Evolutionary conservation across 2,329 filamentous ascomycete genomes (phyloP).

Genomic region (Trichoderma harzianum): DNA sequence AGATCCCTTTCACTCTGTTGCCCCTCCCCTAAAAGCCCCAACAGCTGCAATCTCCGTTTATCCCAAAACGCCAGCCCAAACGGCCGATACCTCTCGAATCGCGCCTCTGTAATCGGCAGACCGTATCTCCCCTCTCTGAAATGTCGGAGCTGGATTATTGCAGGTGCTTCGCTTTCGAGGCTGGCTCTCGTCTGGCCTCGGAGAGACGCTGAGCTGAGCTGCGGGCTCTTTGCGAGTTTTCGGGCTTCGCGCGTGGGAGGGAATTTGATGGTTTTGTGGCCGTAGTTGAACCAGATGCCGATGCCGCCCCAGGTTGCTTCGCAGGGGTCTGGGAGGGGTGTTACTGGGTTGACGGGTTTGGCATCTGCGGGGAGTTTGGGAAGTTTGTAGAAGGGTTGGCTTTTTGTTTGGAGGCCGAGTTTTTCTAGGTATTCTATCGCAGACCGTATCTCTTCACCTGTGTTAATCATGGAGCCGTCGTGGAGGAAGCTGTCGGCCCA

Average conservation of each 20-base stretch:
- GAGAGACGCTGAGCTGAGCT: neutral
- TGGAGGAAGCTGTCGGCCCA: neutral
- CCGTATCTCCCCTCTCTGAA: neutral
- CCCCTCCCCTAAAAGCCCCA: constrained; percentile 15
- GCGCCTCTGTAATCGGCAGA: neutral
- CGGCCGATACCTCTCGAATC: constrained; percentile 20
- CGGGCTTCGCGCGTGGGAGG: neutral
- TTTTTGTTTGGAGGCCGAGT: neutral
- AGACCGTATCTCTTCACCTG: neutral
- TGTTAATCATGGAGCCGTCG: neutral
- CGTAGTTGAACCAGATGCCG: neutral
- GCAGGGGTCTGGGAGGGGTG: neutral
- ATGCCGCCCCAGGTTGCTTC: neutral
- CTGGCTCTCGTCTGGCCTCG: neutral
- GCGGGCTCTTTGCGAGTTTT: neutral
- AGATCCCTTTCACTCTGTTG: neutral
- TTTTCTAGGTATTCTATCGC: neutral
- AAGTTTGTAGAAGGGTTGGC: neutral
- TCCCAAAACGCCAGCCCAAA: constrained; percentile 24
- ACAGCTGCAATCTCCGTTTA: constrained; percentile 17
- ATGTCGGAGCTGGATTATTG: neutral
- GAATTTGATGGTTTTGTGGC: neutral
- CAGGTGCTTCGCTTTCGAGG: neutral
- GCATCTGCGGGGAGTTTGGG: neutral
- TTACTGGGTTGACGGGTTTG: neutral